Evolutionary conservation across 2,329 filamentous ascomycete genomes (phyloP), one percentile per base, ranked within the genome.

Genomic region (Celoporthe dispersa): DNA sequence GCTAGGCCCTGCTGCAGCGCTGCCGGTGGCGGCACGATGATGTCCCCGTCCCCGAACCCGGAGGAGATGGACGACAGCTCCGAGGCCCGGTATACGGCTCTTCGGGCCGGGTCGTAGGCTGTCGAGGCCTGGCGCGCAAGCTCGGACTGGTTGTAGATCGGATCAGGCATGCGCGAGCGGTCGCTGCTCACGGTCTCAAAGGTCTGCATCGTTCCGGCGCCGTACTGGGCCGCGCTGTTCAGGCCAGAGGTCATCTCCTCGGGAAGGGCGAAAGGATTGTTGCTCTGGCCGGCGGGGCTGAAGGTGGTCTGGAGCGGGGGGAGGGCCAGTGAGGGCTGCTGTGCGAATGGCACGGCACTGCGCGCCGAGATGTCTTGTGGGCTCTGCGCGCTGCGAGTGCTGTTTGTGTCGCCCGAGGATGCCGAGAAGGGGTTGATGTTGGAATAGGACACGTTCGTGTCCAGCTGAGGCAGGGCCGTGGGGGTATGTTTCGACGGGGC

Each of bases 11-110:
- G 35, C 12, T 25, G 73, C 68, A 63, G 72, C 68, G 74, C 64
- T 66, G 75, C 68, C 69, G 78, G 73, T 37, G 78, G 79, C 7
- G 82, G 81, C 35, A 86, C 77, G 41, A 87, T 83, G 37, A 90
- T 87, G 60, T 89, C 86, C 33, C 84, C 87, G 74, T 91, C 88
- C 25, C 88, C 88, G 72, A 90, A 90, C 8, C 88, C 88, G 0
- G 89, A 91, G 0, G 88, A 90, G 4, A 91, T 80, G 0, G 88
- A 90, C 0, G 88, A 90, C 41, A 89, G 74, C 63, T 85, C 84
- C 70, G 85, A 88, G 4, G 79, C 76, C 9, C 83, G 81, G 41
- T 83, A 81, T 2, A 78, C 78, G 68, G 79, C 78, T 44, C 79
- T 77, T 39, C 76, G 77, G 5, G 75, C 65, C 19, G 79, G 77